Percentiles rank a stretch among this genome's conserved stretches.
Conservation (phyloP, 2,329 filamentous ascomycete genomes). For the Epichloe uncinata region DNA sequence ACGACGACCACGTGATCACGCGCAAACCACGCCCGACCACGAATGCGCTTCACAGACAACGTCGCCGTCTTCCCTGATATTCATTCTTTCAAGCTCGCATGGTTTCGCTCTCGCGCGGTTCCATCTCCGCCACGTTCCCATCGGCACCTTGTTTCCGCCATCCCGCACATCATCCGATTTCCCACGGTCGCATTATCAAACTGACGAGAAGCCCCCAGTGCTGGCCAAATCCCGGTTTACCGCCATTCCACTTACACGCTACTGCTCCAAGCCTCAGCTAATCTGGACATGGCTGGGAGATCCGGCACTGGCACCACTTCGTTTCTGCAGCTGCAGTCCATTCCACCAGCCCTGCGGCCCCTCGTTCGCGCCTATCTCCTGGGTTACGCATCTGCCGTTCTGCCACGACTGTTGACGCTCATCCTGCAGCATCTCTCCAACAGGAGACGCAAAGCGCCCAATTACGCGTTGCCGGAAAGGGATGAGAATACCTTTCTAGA, state of each 20-base stretch:
- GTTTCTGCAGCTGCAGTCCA: constrained; percentile 12
- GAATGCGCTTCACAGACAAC: no score
- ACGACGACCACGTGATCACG: no score
- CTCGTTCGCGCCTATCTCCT: constrained; percentile 45
- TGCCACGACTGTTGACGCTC: constrained; percentile 41
- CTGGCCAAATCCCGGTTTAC: background rate
- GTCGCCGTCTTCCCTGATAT: no score
- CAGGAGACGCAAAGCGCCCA: constrained; percentile 16
- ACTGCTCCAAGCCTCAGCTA: background rate
- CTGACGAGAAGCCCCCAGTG: no score
- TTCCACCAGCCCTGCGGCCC: constrained; percentile 41
- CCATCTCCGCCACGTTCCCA: background rate
- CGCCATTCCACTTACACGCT: background rate
- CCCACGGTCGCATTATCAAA: background rate
- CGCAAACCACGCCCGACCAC: no score
- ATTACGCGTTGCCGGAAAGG: constrained; percentile 15
- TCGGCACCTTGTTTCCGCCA: background rate
- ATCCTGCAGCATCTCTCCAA: constrained; percentile 35
- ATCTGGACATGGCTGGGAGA: background rate
- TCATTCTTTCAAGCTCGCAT: no score
- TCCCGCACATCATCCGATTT: background rate
- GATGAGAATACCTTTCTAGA: constrained; percentile 19
- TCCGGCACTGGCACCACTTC: background rate
- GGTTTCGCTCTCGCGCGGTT: no score
- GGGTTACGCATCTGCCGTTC: constrained; percentile 46